These are phyloP conservation scores for Orbilia quercus DNA, from an alignment of 2,329 filamentous ascomycete species.

Conservation along the genomic window DNA sequence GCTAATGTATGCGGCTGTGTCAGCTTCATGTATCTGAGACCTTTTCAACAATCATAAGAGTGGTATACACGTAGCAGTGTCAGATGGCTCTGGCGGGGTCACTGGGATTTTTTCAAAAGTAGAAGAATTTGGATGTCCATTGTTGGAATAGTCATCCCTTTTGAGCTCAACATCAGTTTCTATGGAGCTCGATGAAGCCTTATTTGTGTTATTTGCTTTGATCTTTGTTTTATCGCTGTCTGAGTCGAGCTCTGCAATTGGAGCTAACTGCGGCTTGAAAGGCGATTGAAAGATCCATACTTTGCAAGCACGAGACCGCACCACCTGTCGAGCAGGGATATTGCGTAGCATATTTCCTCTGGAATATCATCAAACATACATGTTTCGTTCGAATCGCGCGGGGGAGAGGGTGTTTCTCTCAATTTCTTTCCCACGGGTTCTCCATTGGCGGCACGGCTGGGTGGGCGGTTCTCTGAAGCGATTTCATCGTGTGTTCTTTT, in stretches of 20 bases:
- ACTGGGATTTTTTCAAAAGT: conserved; percentile 1
- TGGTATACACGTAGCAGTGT: not conserved
- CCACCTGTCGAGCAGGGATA: not conserved
- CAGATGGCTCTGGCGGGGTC: not conserved
- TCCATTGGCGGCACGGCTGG: conserved; percentile 45
- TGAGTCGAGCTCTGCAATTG: not conserved
- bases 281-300: not conserved
- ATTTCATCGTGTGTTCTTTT: conserved; percentile 53
- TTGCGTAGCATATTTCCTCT: conserved; percentile 9
- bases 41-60: not conserved
- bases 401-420: conserved; percentile 41
- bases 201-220: not conserved
- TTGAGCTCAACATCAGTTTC: not conserved
- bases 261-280: not conserved
- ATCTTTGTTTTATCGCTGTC: not conserved
- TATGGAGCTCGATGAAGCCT: not conserved
- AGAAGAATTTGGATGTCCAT: conserved; percentile 16
- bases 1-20: conserved; percentile 14
- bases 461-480: conserved; percentile 40
- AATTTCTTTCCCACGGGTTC: conserved; percentile 50
- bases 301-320: conserved; percentile 1
- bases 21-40: conserved; percentile 1
- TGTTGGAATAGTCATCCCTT: conserved; percentile 35
- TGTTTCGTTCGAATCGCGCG: conserved; percentile 35
- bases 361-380: conserved; percentile 47